phyloP scores from a whole-genome alignment of 2,329 filamentous ascomycete species.

The Aureobasidium sp. region DNA sequence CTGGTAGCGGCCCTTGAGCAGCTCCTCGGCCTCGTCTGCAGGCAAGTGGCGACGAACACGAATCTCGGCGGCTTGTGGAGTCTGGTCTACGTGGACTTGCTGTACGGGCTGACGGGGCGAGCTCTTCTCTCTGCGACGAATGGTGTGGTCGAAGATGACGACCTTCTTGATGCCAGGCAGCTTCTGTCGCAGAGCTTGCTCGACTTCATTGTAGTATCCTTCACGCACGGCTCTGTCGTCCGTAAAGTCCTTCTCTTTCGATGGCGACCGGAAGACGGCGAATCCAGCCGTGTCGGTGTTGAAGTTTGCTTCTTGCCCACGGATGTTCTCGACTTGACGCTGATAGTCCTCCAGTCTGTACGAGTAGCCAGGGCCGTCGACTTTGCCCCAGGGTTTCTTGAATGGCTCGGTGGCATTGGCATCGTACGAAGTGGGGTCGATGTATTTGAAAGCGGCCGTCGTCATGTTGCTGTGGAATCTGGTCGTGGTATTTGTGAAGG shows the following conservation, averaged over 20 bases:
- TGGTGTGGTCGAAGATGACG: conserved; percentile 67
- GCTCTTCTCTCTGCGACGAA: conserved; percentile 49
- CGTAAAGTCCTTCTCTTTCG: conserved; percentile 48
- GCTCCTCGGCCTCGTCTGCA: conserved; percentile 47
- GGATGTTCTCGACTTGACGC: conserved; percentile 49
- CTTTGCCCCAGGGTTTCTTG: conserved; percentile 57
- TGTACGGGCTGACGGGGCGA: conserved; percentile 59
- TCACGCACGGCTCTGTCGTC: conserved; percentile 50
- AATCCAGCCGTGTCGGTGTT: conserved; percentile 54
- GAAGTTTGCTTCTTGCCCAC: conserved; percentile 45
- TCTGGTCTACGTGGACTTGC: conserved; percentile 67
- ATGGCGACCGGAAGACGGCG: conserved; percentile 46
- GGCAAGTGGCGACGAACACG: conserved; percentile 57
- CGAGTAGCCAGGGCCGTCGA: conserved; percentile 53
- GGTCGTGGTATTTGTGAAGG: not conserved
- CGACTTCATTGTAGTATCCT: conserved; percentile 57
- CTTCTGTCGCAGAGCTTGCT: conserved; percentile 48
- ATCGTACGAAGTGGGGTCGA: conserved; percentile 44
- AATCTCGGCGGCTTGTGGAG: conserved; percentile 52
- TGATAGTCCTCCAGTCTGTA: conserved; percentile 43
- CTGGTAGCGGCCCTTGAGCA: conserved; percentile 54
- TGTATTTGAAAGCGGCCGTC: conserved; percentile 53
- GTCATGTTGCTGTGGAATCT: conserved; percentile 42
- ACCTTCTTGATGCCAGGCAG: conserved; percentile 54
- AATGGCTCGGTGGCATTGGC: conserved; percentile 31